A percentile compares a stretch with the other conserved stretches of the same genome.
Evolutionary conservation across 345 rosid genomes (phyloP).

Genomic region (Camelina neglecta): DNA sequence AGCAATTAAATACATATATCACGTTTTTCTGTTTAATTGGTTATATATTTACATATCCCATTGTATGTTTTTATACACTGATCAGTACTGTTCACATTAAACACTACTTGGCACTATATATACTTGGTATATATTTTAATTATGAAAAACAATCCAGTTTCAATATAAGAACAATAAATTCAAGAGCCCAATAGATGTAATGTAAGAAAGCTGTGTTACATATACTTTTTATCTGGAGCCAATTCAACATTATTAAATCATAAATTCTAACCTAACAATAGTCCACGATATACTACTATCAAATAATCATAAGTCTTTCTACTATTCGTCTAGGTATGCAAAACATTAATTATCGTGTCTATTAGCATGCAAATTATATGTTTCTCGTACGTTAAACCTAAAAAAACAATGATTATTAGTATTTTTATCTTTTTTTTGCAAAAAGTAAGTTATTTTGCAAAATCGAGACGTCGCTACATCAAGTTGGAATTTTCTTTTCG

Average conservation of each 20-base stretch:
- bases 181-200: background rate
- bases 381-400: background rate
- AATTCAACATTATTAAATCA: background rate
- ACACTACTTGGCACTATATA: background rate
- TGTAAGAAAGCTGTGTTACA: background rate
- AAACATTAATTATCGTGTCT: constrained; percentile 15
- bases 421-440: background rate
- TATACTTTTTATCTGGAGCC: background rate
- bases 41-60: background rate
- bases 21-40: background rate
- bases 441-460: background rate
- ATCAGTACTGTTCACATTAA: background rate
- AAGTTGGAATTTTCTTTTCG: background rate
- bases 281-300: background rate
- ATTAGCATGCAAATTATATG: constrained; percentile 5
- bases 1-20: background rate
- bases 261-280: background rate
- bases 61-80: background rate
- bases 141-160: background rate
- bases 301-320: background rate
- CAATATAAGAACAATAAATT: background rate
- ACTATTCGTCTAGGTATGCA: constrained; percentile 16
- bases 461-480: background rate
- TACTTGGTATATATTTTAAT: background rate
- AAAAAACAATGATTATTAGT: background rate